Base-by-base conservation (phyloP, 2,329 filamentous ascomycete genomes). In the Penicillium paneum region DNA sequence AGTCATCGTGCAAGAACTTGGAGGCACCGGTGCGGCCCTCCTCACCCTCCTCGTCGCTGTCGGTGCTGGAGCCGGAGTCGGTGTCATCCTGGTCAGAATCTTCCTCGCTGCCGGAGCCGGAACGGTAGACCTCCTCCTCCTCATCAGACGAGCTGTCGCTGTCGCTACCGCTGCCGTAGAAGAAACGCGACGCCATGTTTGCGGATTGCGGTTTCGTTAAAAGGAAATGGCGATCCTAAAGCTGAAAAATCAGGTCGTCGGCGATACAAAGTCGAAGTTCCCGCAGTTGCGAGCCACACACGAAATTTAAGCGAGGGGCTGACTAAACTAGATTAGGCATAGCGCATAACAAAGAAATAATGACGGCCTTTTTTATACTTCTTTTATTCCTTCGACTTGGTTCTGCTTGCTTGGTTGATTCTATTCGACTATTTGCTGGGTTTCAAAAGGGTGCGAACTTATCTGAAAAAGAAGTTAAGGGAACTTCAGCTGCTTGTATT, bases 91-190 rank as follows among this genome's bases (percentile, higher is more conserved):
- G 83, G 58, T 81, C 82, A 47, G 80, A 79, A 47, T 81, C 77
- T 62, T 86, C 78, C 69, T 86, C 83, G 50, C 50, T 53, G 43
- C 36, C 44, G 74, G 90, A 88, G 75, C 86, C 86, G 67, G 88
- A 87, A 66, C 83, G 85, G 85, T 95, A 95, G 78, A 96, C 87
- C 57, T 64, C 60, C 78, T 92, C 88, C 80, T 97, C 92, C 82
- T 97, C 93, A 68, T 97, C 93, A 70, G 82, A 85, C 62, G 91
- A 96, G 83, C 90, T 91, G 80, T 97, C 92, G 82, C 86, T 90
- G 71, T 93, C 96, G 85, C 92, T 97, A 78, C 96, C 92, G 80
- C 88, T 89, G 75, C 89, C 89, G 77, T 91, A 89, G 83, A 97
- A 97, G 79, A 97, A 99, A 81, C 91, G 89, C 83, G 94, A 97